Evolutionary conservation across 176 grass and related monocot genomes (phyloP).

Genomic region (Carex myosuroides): DNA sequence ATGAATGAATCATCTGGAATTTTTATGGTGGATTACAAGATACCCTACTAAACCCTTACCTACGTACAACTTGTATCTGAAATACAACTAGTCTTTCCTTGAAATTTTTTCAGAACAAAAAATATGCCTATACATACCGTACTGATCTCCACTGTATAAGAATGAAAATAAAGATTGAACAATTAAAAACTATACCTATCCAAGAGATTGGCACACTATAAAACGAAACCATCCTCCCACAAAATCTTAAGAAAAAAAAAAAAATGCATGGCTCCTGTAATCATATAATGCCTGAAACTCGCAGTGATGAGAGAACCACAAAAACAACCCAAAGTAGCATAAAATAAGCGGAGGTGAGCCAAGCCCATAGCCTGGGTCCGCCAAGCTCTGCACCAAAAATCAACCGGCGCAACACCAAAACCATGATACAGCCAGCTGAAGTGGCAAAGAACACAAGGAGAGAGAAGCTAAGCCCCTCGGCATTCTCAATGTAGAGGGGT

Average conservation of each 20-base stretch:
- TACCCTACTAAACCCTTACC: not conserved
- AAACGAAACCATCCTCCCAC: not conserved
- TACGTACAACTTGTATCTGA: not conserved
- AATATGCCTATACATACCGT: not conserved
- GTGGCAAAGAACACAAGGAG: slow-evolving; percentile 77
- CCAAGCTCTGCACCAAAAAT: slow-evolving; percentile 74
- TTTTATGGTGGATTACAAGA: not conserved
- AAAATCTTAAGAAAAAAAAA: not conserved
- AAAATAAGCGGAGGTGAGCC: slow-evolving; percentile 60
- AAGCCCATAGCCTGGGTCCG: slow-evolving; percentile 73
- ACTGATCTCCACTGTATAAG: not conserved
- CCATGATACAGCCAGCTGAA: slow-evolving; percentile 54
- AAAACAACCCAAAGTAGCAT: slow-evolving; percentile 80
- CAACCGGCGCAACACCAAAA: slow-evolving; percentile 65
- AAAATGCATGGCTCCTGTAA: not conserved
- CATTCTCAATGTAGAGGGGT: slow-evolving; percentile 72
- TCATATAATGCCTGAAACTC: slow-evolving; percentile 67
- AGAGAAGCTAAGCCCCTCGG: slow-evolving; percentile 75
- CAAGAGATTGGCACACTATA: not conserved
- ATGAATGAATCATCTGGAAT: too few relatives aligned
- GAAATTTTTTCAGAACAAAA: not conserved
- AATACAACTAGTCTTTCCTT: not conserved
- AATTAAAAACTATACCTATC: not conserved
- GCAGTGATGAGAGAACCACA: slow-evolving; percentile 64
- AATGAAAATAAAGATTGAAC: not conserved